phyloP scores from a whole-genome alignment of 2,329 filamentous ascomycete species.

The Ophiosphaerella korrae region DNA sequence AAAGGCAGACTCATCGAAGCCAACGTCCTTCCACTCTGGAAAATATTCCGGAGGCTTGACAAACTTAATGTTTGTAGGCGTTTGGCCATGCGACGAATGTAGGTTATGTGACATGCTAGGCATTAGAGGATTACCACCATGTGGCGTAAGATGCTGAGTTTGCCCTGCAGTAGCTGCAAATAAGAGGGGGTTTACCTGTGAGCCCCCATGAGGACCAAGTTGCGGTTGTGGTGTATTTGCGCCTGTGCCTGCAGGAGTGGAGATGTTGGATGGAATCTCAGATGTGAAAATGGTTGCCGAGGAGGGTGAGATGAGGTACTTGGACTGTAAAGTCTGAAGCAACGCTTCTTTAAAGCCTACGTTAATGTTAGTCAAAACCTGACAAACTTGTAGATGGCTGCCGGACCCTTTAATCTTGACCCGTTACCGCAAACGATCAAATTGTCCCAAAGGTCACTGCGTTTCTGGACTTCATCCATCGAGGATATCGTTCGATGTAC shows the following conservation, averaged over 20 bases:
- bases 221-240: constrained; percentile 82
- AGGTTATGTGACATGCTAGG: constrained; percentile 52
- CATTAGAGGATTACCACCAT: constrained; percentile 39
- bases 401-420: constrained; percentile 63
- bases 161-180: constrained; percentile 85
- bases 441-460: constrained; percentile 88
- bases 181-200: constrained; percentile 83
- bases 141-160: constrained; percentile 55
- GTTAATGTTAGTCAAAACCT: constrained; percentile 33
- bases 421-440: constrained; percentile 92
- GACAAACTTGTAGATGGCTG: background rate
- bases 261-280: constrained; percentile 91
- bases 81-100: constrained; percentile 70
- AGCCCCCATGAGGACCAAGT: constrained; percentile 54
- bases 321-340: constrained; percentile 75
- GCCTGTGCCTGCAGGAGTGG: constrained; percentile 87
- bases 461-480: constrained; percentile 82
- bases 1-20: constrained; percentile 82
- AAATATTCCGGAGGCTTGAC: constrained; percentile 83
- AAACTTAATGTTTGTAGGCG: constrained; percentile 82
- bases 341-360: constrained; percentile 87
- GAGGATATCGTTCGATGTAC: constrained; percentile 83
- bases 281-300: constrained; percentile 97
- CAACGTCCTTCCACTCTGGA: constrained; percentile 80
- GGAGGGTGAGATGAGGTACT: constrained; percentile 88